A percentile compares a stretch with the other conserved stretches of the same genome.
phyloP scores from a whole-genome alignment of 805 yeast genomes.

The Metschnikowia hibisci region DNA sequence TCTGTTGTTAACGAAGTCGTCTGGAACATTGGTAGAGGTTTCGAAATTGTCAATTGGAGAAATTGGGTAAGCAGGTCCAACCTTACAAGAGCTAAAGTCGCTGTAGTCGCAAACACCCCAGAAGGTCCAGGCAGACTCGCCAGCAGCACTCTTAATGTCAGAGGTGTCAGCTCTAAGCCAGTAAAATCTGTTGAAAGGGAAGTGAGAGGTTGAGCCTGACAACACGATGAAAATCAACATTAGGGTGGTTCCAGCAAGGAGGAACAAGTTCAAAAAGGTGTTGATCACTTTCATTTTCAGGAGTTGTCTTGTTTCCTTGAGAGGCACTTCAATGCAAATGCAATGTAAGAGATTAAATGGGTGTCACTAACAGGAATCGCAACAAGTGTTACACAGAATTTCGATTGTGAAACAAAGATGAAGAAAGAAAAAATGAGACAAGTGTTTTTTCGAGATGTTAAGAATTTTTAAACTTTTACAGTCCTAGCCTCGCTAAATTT shows the following conservation, averaged over 20 bases:
- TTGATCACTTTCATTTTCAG: slow-evolving; percentile 28
- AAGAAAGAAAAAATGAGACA: slow-evolving; percentile 29
- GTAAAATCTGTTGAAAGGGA: slow-evolving; percentile 52
- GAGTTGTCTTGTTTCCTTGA: neutral
- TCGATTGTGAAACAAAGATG: slow-evolving; percentile 38
- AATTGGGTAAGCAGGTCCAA: slow-evolving; percentile 78
- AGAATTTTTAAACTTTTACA: slow-evolving; percentile 9
- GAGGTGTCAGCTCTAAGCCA: slow-evolving; percentile 78
- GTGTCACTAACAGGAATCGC: neutral
- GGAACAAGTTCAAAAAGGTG: slow-evolving; percentile 35
- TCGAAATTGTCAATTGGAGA: slow-evolving; percentile 76
- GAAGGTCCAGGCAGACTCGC: slow-evolving; percentile 71
- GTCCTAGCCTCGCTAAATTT: slow-evolving; percentile 11
- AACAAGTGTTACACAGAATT: slow-evolving; percentile 21
- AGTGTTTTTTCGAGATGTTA: slow-evolving; percentile 24
- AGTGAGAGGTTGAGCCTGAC: slow-evolving; percentile 19
- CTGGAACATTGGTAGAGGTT: slow-evolving; percentile 49
- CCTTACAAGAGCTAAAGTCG: slow-evolving; percentile 50
- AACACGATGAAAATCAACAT: slow-evolving; percentile 46
- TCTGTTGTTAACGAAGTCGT: slow-evolving; percentile 50
- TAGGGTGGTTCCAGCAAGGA: slow-evolving; percentile 44
- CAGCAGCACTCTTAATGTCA: slow-evolving; percentile 46
- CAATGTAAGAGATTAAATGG: neutral
- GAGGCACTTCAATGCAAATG: neutral
- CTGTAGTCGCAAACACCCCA: slow-evolving; percentile 64